phyloP scores from a whole-genome alignment of 345 rosid genomes.

The Psidium guajava region DNA sequence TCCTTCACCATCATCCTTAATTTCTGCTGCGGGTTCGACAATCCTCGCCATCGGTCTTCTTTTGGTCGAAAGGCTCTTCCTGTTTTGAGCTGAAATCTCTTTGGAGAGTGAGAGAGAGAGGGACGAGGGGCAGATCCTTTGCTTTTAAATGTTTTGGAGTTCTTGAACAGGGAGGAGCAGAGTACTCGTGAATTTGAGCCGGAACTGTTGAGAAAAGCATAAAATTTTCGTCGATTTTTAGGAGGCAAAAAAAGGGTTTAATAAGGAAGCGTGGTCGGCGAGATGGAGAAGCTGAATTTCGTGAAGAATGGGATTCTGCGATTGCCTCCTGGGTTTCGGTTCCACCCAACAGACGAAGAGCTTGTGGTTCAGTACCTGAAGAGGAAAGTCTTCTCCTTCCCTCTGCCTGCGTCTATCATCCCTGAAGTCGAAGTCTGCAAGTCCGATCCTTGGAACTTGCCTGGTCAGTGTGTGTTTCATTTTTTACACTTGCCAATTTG shows the following conservation, averaged over 20 bases:
- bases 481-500: not conserved
- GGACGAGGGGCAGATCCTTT: too few relatives aligned
- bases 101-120: too few relatives aligned
- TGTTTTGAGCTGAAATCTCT: not conserved
- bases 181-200: not conserved
- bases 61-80: not conserved
- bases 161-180: not conserved
- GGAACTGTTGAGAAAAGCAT: not conserved
- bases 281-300: conserved; percentile 46
- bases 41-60: not conserved
- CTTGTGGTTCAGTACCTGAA: conserved; percentile 64
- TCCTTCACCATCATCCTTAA: not conserved
- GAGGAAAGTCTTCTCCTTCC: conserved; percentile 50
- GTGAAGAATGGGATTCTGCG: conserved; percentile 54
- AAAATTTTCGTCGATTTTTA: too few relatives aligned
- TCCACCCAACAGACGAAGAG: conserved; percentile 95
- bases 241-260: not conserved
- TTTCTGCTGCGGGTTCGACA: not conserved
- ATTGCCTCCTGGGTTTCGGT: conserved; percentile 86
- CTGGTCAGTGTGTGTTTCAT: conserved; percentile 33
- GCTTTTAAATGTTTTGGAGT: too few relatives aligned
- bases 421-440: conserved; percentile 85
- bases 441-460: conserved; percentile 94
- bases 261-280: not conserved
- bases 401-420: conserved; percentile 78